A percentile compares a stretch with the other conserved stretches of the same genome.
These are phyloP conservation scores for Dothidotthia symphoricarpi DNA, from an alignment of 2,329 filamentous ascomycete genomes.

Conservation along the genomic window DNA sequence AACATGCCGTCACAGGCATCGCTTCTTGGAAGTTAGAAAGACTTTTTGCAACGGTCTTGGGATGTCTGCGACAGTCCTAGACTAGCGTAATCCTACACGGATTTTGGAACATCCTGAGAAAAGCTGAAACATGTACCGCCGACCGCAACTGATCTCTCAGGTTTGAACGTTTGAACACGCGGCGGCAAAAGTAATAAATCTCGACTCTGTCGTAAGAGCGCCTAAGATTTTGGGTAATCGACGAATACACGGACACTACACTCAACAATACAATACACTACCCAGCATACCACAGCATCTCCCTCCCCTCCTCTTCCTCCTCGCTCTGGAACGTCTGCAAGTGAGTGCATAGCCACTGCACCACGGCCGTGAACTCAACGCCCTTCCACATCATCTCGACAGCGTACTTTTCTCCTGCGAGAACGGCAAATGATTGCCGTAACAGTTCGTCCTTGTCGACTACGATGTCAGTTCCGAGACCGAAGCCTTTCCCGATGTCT, in stretches of 20 bases:
- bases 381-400: constrained; percentile 34
- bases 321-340: constrained; percentile 28
- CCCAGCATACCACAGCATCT: constrained; percentile 27
- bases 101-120: constrained; percentile 8
- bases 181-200: too few relatives aligned
- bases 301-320: constrained; percentile 30
- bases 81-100: constrained; percentile 12
- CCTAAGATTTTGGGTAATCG: too few relatives aligned
- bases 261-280: too few relatives aligned
- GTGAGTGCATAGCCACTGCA: constrained; percentile 31
- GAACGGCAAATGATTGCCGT: constrained; percentile 33
- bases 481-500: constrained; percentile 28
- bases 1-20: too few relatives aligned
- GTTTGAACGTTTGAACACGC: too few relatives aligned
- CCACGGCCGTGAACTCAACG: constrained; percentile 30
- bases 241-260: too few relatives aligned
- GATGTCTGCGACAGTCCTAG: not conserved
- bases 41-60: constrained; percentile 1
- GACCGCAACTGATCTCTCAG: not conserved
- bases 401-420: constrained; percentile 35
- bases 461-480: constrained; percentile 15
- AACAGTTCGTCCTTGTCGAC: constrained; percentile 33
- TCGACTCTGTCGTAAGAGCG: too few relatives aligned
- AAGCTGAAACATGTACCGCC: constrained; percentile 12
- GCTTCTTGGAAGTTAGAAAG: too few relatives aligned